phyloP scores from a whole-genome alignment of 768 basidiomycete genomes.

The Daedalea quercina region DNA sequence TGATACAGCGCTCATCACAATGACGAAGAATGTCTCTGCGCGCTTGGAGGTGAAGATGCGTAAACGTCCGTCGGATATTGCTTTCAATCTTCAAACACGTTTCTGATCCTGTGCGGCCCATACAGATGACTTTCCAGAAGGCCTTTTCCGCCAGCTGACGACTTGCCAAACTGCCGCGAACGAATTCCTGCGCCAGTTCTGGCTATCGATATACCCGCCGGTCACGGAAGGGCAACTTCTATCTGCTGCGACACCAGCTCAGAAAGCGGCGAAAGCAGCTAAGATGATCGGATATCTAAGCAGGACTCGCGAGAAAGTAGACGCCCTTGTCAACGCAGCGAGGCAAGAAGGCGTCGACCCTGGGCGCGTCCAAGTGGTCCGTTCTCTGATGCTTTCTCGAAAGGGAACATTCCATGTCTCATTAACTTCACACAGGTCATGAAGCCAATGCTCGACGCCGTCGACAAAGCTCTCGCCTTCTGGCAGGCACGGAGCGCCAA shows the following conservation, averaged over 20 bases:
- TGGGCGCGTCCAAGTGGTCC: conserved; percentile 54
- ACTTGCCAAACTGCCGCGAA: conserved; percentile 91
- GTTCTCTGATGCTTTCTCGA: conserved; percentile 14
- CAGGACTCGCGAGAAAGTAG: conserved; percentile 77
- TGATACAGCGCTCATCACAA: conserved; percentile 59
- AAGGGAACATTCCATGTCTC: not conserved
- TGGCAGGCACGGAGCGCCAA: conserved; percentile 22
- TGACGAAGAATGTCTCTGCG: conserved; percentile 77
- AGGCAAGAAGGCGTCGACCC: conserved; percentile 57
- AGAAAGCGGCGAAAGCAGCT: conserved; percentile 69
- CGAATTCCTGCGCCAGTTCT: conserved; percentile 95
- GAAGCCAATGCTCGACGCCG: conserved; percentile 67
- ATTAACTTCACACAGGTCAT: conserved; percentile 45
- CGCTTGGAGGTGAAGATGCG: conserved; percentile 59
- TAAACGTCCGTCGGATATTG: conserved; percentile 44
- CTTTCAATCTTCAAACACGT: not conserved
- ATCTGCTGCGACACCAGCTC: conserved; percentile 48
- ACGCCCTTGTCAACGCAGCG: conserved; percentile 62
- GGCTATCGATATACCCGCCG: conserved; percentile 82
- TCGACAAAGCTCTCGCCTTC: conserved; percentile 64
- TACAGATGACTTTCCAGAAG: conserved; percentile 74
- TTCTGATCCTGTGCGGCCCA: not conserved
- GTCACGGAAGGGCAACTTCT: conserved; percentile 47
- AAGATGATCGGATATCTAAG: conserved; percentile 85
- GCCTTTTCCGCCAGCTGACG: conserved; percentile 74